A percentile compares a stretch with the other conserved stretches of the same genome.
Conservation (phyloP, 495 filamentous ascomycete species). For the Amorphotheca resinae region DNA sequence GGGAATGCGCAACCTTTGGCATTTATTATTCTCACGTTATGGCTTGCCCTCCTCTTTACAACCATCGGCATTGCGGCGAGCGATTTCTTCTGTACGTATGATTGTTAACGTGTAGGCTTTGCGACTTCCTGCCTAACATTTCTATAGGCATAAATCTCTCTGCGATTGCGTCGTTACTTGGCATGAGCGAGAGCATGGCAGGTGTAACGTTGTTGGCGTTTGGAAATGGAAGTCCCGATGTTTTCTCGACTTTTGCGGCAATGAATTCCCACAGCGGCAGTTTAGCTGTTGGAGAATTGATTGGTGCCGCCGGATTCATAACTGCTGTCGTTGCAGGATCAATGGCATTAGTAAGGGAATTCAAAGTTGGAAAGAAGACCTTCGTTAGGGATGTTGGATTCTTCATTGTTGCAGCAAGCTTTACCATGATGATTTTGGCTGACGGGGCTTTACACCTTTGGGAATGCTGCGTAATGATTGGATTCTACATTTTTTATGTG, state of each 20-base stretch:
- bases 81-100: slow-evolving; percentile 73
- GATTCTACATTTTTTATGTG: slow-evolving; percentile 86
- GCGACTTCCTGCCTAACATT: too few species aligned
- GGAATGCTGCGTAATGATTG: slow-evolving; percentile 87
- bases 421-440: slow-evolving; percentile 76
- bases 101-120: too few species aligned
- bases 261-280: slow-evolving; percentile 95
- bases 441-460: slow-evolving; percentile 77
- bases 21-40: slow-evolving; percentile 62
- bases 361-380: slow-evolving; percentile 74
- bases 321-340: slow-evolving; percentile 95
- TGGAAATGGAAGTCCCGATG: slow-evolving; percentile 97
- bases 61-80: slow-evolving; percentile 98
- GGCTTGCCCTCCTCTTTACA: slow-evolving; percentile 86
- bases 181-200: slow-evolving; percentile 90
- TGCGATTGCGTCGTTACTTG: slow-evolving; percentile 75
- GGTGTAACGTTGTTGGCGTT: slow-evolving; percentile 96
- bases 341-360: slow-evolving; percentile 91
- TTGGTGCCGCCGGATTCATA: slow-evolving; percentile 94
- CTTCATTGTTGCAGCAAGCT: slow-evolving; percentile 77
- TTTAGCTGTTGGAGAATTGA: slow-evolving; percentile 87
- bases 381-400: slow-evolving; percentile 91
- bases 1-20: slow-evolving; percentile 58
- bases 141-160: slow-evolving; percentile 71
- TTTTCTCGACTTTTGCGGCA: slow-evolving; percentile 96